Evolutionary conservation across 2,329 filamentous ascomycete species (phyloP).

Genomic region (Ambrosiella cleistominuta): DNA sequence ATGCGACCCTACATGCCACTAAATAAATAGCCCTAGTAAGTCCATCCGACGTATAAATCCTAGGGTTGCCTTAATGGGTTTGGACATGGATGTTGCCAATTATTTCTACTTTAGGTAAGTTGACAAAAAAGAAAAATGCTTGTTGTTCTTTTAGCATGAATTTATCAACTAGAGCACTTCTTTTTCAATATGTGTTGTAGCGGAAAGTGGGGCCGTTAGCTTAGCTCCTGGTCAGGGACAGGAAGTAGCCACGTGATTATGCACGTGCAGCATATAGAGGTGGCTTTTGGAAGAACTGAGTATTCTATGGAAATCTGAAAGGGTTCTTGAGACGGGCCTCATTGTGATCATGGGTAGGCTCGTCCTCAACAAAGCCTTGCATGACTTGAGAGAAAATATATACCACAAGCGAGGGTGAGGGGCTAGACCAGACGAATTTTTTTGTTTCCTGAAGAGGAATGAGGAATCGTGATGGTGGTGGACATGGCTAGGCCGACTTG

Average conservation of each 20-base stretch:
- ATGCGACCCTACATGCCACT: not conserved
- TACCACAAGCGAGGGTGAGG: not conserved
- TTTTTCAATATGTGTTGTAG: not conserved
- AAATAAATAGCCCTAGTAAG: not conserved
- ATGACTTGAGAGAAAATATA: no score
- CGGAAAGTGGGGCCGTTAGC: slow-evolving; percentile 7
- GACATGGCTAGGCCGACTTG: not conserved
- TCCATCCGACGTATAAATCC: not conserved
- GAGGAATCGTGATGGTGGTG: not conserved
- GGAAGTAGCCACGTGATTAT: not conserved
- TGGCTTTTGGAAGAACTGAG: not conserved
- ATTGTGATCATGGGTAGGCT: not conserved
- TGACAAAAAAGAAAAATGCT: not conserved
- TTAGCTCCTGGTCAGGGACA: not conserved
- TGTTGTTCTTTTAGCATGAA: no score
- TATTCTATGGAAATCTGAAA: not conserved
- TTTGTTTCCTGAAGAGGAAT: not conserved
- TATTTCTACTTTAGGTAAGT: not conserved
- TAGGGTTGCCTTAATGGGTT: not conserved
- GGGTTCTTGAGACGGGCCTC: not conserved
- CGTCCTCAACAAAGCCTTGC: no score
- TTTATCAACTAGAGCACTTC: not conserved
- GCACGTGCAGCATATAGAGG: not conserved
- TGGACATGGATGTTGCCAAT: not conserved
- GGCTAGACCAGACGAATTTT: not conserved